phyloP scores from a whole-genome alignment of 2,329 filamentous ascomycete genomes.

The Ceratocystis papillata region DNA sequence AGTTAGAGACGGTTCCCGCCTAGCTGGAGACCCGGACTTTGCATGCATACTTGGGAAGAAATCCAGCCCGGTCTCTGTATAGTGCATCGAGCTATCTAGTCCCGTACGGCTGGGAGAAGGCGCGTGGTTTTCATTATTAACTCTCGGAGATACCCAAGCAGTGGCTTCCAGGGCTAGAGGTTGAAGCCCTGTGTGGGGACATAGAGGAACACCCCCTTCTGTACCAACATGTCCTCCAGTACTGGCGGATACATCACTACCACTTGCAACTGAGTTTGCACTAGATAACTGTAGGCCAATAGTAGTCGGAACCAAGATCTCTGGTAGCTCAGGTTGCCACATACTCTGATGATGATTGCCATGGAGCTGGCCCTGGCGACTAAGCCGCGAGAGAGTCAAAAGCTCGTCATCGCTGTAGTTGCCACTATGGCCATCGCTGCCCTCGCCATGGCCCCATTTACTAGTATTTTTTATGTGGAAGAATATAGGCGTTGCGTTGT shows the following conservation, averaged over 20 bases:
- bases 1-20: background rate
- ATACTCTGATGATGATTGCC: background rate
- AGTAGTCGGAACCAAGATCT: background rate
- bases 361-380: background rate
- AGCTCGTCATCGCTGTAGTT: background rate
- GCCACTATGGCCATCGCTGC: background rate
- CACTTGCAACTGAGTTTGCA: background rate
- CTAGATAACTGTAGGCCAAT: conserved; percentile 10
- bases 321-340: background rate
- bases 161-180: background rate
- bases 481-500: background rate
- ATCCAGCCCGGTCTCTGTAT: background rate
- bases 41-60: background rate
- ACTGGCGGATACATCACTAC: background rate
- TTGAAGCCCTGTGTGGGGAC: background rate
- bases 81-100: background rate
- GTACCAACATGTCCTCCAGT: background rate
- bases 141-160: background rate
- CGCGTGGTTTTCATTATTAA: background rate
- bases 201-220: background rate
- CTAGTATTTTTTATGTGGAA: background rate
- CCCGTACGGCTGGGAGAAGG: background rate
- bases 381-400: background rate
- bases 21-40: background rate
- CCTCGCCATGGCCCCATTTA: background rate